Evolutionary conservation across 2,329 filamentous ascomycete species (phyloP), one percentile per base, ranked within the genome.

Genomic region (Exophiala oligosperma): DNA sequence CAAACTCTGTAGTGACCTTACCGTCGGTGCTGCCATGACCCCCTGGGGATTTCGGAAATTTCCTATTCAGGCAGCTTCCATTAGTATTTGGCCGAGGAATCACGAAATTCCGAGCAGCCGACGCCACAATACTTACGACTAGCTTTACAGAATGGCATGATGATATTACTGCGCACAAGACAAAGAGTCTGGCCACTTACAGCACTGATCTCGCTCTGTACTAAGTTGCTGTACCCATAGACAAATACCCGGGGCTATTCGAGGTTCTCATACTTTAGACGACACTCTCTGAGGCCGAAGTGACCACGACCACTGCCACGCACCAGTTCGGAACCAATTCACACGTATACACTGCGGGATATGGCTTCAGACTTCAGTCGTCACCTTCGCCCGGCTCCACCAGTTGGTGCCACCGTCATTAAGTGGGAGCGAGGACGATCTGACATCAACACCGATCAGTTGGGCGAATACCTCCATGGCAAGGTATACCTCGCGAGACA

Each of bases 361-460:
- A 62, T 35, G 26, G 79, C 80, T 77, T 64, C 71, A 23, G 79
- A 82, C 70, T 81, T 81, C 67, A 77, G 75, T 53, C 74, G 77
- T 64, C 70, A 70, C n/a, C 76, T 82, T 32, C 76, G 73, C 35
- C 76, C 73, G 62, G 79, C 79, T 57, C 73, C 64, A 52, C 70
- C 71, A 49, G 44, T 49, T 41, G 79, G 79, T 24, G 73, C 76
- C 17, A 73, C 72, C 8, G 77, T 76, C 21, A 70, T 83, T 4
- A 67, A 72, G 21, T 66, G 70, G 29, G 78, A 82, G 66, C 73
- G 79, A 52, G 64, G 67, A 29, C 68, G 72, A 53, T 82, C 79
- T 28, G 64, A 69, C 47, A 71, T 82, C 35, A 64, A 73, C 3
- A 69, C 76, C 2, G 64, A 76, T 5, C 73, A 79, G 59, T 69